These are phyloP conservation scores for Astragalus glycyphyllos DNA, from an alignment of 306 rosid species.

Conservation along the genomic window DNA sequence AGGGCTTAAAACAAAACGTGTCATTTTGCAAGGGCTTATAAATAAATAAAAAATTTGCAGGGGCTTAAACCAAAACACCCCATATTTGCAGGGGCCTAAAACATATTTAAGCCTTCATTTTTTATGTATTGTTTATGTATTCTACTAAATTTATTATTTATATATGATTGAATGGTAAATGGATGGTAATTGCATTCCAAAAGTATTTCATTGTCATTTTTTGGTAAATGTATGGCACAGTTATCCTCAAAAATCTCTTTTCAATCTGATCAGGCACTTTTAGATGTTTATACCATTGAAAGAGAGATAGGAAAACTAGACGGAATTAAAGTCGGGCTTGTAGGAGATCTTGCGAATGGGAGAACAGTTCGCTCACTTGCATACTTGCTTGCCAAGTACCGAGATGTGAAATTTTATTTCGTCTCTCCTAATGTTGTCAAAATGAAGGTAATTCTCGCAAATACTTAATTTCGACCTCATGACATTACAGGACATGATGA, in stretches of 20 bases:
- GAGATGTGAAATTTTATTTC: conserved; percentile 70
- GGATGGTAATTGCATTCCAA: too few relatives aligned
- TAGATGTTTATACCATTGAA: conserved; percentile 87
- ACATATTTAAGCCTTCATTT: too few relatives aligned
- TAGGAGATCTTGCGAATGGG: conserved; percentile 92
- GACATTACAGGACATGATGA: not conserved
- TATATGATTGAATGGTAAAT: not conserved
- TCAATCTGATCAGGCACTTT: conserved; percentile 64
- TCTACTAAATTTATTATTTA: conserved; percentile 17
- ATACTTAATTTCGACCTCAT: conserved; percentile 16
- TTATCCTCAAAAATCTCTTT: conserved; percentile 11
- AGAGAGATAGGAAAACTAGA: conserved; percentile 84
- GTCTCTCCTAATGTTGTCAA: conserved; percentile 88
- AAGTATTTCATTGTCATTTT: not conserved
- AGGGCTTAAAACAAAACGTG: too few relatives aligned
- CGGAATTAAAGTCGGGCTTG: conserved; percentile 81
- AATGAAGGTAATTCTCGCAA: conserved; percentile 73
- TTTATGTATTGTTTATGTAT: too few relatives aligned
- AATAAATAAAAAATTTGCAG: too few relatives aligned
- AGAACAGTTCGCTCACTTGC: conserved; percentile 96
- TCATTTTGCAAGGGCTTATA: too few relatives aligned
- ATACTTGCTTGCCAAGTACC: conserved; percentile 79
- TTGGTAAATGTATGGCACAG: conserved; percentile 11
- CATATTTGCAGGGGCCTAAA: too few relatives aligned
- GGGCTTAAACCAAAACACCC: too few relatives aligned